phyloP scores from a whole-genome alignment of 345 rosid species.

The Brassica carinata region DNA sequence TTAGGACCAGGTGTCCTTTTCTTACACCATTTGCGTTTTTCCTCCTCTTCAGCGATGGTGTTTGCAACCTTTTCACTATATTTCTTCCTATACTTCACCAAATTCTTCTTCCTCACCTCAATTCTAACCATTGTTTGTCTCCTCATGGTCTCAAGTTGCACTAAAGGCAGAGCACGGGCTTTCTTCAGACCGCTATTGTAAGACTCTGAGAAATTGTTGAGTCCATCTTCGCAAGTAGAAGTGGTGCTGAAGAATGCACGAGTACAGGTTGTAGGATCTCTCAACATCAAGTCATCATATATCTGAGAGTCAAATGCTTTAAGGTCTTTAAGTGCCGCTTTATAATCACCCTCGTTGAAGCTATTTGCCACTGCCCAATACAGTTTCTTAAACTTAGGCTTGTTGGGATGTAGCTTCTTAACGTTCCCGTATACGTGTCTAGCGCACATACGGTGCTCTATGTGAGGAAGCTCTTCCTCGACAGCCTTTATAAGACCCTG shows the following conservation, averaged over 20 bases:
- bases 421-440: not conserved
- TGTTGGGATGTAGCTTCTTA: not conserved
- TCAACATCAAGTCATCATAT: not conserved
- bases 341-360: not conserved
- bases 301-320: not conserved
- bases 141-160: too few species aligned
- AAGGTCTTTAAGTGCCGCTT: not conserved
- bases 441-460: too few species aligned
- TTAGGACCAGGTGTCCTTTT: not conserved
- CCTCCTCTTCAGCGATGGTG: not conserved
- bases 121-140: too few species aligned
- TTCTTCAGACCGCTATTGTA: too few species aligned
- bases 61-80: not conserved
- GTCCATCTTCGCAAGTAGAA: not conserved
- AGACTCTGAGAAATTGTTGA: too few species aligned
- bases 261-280: not conserved
- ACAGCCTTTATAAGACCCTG: too few species aligned
- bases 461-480: too few species aligned
- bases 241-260: not conserved
- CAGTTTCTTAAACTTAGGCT: not conserved
- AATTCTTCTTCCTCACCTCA: too few species aligned
- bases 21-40: not conserved
- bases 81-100: not conserved
- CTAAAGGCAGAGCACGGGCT: too few species aligned
- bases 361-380: not conserved